These are phyloP conservation scores for Achlya hypogyna DNA, from an alignment of 352 stramenopile species.

Conservation along the genomic window DNA sequence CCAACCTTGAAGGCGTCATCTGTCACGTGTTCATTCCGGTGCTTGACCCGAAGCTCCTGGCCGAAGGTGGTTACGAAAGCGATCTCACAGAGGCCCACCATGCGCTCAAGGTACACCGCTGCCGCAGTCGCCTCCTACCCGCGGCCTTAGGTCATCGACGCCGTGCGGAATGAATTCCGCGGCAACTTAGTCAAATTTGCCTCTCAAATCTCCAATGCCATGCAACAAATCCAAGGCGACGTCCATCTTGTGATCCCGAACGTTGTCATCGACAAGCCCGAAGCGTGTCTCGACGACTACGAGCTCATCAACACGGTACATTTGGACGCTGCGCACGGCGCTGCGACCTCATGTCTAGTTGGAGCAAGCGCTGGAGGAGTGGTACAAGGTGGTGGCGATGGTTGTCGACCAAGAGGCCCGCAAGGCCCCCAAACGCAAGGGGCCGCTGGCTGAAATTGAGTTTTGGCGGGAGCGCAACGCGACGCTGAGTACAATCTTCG, in stretches of 20 bases:
- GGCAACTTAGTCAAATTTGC: conserved; percentile 89
- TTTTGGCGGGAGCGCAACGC: conserved; percentile 94
- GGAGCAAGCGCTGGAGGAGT: conserved; percentile 88
- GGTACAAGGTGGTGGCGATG: conserved; percentile 84
- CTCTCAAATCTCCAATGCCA: conserved; percentile 86
- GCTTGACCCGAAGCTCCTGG: conserved; percentile 55
- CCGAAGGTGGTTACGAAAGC: conserved; percentile 2
- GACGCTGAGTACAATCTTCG: conserved; percentile 90
- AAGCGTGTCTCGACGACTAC: conserved; percentile 77
- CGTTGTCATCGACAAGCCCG: conserved; percentile 82
- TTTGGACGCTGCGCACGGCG: neutral
- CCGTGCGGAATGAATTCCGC: conserved; percentile 82
- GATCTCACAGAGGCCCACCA: conserved; percentile 9
- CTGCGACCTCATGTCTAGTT: conserved; percentile 30
- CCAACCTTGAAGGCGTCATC: conserved; percentile 79
- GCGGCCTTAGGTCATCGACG: conserved; percentile 56
- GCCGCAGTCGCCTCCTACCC: neutral
- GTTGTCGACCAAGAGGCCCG: conserved; percentile 85
- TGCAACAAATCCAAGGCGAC: conserved; percentile 91
- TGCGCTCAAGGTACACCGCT: conserved; percentile 5
- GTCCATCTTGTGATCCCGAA: conserved; percentile 90
- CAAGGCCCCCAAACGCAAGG: conserved; percentile 83
- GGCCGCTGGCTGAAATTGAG: conserved; percentile 91
- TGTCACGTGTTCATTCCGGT: conserved; percentile 86
- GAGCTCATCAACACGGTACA: conserved; percentile 62